Base-by-base conservation (phyloP, 352 stramenopile species). In the Halophytophthora batemanensis region DNA sequence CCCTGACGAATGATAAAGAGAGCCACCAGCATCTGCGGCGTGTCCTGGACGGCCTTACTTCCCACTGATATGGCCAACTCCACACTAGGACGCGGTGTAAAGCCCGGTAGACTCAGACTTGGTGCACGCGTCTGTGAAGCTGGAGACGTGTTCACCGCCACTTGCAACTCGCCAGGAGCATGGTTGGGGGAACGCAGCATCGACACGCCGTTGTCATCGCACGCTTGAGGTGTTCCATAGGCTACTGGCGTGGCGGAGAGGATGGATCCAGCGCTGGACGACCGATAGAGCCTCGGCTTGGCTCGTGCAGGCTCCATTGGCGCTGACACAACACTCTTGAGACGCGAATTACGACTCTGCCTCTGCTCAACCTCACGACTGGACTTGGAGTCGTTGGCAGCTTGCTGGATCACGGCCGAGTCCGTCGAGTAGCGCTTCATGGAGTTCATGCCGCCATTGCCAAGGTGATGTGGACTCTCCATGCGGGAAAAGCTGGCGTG, bases 61-160 rank as follows among this genome's bases (percentile, higher is more conserved):
- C 82, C 80, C 21, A 95, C 74, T 0, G 84, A 95, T 1, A 93
- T 65, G 2, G 77, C 82, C 21, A 95, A 54, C 40, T 93, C 78
- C 25, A 95, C 66, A 48, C 68, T 83, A 5, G 77, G 69, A 0
- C 45, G 52, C n/a, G 69, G 78, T 17, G 83, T 82, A 21, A 95
- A 84, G 17, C 68, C 60, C 19, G 73, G 64, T 3, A 95, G 64
- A 41, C 82, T 93, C 19, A 95, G 53, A 37, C 73, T 85, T 14
- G 74, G 77, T 7, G 79, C 65, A 3, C 80, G n/a, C n/a, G n/a
- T n/a, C n/a, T n/a, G 79, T 39, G 47, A 35, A 34, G 51, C 68
- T 21, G 60, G 55, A 6, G 59, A 63, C 22, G 47, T 19, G 11
- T 23, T 8, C n/a, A 38, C 10, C 2, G 29, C 31, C 39, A 45